Base-by-base conservation (phyloP, 441 rosid genomes). In the Monsonia emarginata region DNA sequence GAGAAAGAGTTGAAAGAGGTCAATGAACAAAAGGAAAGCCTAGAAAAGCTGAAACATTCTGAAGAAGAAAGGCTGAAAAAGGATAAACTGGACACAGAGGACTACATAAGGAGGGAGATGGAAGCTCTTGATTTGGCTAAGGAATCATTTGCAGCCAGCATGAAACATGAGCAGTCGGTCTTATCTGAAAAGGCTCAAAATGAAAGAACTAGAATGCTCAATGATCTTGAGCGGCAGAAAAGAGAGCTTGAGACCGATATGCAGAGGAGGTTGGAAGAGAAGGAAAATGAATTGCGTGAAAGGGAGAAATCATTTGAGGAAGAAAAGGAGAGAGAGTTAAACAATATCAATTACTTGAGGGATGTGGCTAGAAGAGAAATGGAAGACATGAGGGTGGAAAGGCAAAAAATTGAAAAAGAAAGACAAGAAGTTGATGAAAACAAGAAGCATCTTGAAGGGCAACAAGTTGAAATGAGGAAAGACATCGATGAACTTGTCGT, bases 281-380 rank as follows among this genome's bases (percentile, higher is more conserved):
- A 81, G 84, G 97, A 89, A 65, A 84, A 68, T 69, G 74, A 77
- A 66, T 76, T 88, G 76, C 84, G 72, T 58, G 81, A 78, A 27
- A 86, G 73, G 76, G 80, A 80, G 65, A 84, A 80, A 71, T 32
- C 42, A 36, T 86, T 94, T 72, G 95, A 86, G 66, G 95, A 89
- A 76, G 95, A 91, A 79, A 94, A 76, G 61, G 90, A 85, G 81
- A 82, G 82, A 72, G 96, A 88, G 64, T 31, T 85, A 57, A 79
- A 78, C 70, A 89, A 88, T 71, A 82, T 89, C 52, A 86, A 78
- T 69, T 81, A 84, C 83, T 68, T 85, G 65, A 85, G 96, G 78
- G 97, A 91, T 46, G 71, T 85, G 69, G 92, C 95, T 36, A 82
- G 85, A 72, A 89, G 85, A 70, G 95, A 91, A 78, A 94, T 89